These are phyloP conservation scores for Podospora pseudoanserina DNA, from an alignment of 495 filamentous ascomycete genomes.

Conservation along the genomic window DNA sequence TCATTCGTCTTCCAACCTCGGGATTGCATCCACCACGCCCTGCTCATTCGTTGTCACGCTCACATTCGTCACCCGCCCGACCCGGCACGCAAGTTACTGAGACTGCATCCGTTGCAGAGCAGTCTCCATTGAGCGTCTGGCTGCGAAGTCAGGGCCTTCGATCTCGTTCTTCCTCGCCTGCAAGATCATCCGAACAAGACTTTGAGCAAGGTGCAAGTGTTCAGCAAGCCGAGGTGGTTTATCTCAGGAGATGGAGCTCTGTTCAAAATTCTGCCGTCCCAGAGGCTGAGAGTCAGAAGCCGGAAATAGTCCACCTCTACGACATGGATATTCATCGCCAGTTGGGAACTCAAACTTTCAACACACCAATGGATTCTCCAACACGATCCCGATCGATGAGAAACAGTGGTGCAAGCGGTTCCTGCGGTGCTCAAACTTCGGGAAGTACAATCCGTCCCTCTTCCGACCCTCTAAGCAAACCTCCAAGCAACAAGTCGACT, in stretches of 20 bases:
- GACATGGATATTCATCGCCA: constrained; percentile 32
- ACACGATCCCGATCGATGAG: constrained; percentile 15
- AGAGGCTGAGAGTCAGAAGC: constrained; percentile 24
- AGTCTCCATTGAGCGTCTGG: constrained; percentile 42
- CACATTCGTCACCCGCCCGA: constrained; percentile 20
- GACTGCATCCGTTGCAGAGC: constrained; percentile 15
- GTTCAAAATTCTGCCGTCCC: constrained; percentile 15
- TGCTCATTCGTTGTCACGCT: constrained; percentile 18
- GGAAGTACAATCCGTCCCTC: neutral
- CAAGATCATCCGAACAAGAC: constrained; percentile 15
- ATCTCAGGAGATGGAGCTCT: constrained; percentile 23
- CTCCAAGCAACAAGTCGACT: neutral
- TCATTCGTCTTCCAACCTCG: neutral
- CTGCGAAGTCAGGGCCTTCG: constrained; percentile 39
- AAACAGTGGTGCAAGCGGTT: neutral
- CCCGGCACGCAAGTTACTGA: constrained; percentile 19
- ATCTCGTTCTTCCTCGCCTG: constrained; percentile 26
- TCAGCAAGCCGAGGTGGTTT: constrained; percentile 30
- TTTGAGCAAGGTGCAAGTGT: constrained; percentile 20
- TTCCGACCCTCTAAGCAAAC: constrained; percentile 1
- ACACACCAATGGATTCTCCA: constrained; percentile 19
- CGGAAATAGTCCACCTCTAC: constrained; percentile 27
- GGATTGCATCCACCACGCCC: constrained; percentile 9
- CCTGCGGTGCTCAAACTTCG: constrained; percentile 6
- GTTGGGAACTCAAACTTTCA: constrained; percentile 21